phyloP scores from a whole-genome alignment of 139 green algal genomes.

The Chlorella sp. region DNA sequence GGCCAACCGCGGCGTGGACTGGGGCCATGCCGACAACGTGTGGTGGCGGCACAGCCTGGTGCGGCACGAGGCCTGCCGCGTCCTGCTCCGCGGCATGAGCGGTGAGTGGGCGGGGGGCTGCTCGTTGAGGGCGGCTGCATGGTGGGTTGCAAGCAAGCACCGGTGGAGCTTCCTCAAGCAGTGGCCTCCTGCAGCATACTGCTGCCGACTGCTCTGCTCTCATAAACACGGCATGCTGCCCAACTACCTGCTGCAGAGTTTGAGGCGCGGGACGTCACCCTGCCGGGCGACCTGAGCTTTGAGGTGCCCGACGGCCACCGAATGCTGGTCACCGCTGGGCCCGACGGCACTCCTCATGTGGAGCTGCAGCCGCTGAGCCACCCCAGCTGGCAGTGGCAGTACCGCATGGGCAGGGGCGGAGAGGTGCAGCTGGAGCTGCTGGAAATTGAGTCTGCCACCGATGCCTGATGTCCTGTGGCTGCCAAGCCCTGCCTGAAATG shows the following conservation, averaged over 20 bases:
- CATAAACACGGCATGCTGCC: too few species aligned
- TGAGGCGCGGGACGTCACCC: slow-evolving; percentile 75
- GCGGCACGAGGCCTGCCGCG: slow-evolving; percentile 66
- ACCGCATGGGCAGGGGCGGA: slow-evolving; percentile 43
- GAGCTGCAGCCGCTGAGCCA: slow-evolving; percentile 34
- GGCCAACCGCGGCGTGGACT: slow-evolving; percentile 91
- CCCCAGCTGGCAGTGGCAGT: slow-evolving; percentile 72
- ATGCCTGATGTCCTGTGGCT: background rate
- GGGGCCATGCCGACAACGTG: slow-evolving; percentile 69
- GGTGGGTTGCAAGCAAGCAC: too few species aligned
- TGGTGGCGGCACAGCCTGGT: slow-evolving; percentile 87
- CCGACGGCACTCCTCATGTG: background rate
- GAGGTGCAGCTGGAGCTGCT: slow-evolving; percentile 38
- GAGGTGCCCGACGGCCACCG: slow-evolving; percentile 84
- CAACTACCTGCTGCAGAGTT: slow-evolving; percentile 79
- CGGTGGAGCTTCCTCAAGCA: too few species aligned
- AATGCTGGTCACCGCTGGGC: slow-evolving; percentile 67
- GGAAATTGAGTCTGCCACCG: slow-evolving; percentile 57
- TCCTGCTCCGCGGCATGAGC: slow-evolving; percentile 81
- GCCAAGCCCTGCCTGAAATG: background rate
- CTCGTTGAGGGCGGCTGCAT: too few species aligned
- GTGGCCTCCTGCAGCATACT: too few species aligned
- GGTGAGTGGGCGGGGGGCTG: background rate
- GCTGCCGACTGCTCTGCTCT: too few species aligned
- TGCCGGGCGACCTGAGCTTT: slow-evolving; percentile 68